phyloP scores from a whole-genome alignment of 1,139 yeast genomes.

The Saccharomyces hybrid region DNA sequence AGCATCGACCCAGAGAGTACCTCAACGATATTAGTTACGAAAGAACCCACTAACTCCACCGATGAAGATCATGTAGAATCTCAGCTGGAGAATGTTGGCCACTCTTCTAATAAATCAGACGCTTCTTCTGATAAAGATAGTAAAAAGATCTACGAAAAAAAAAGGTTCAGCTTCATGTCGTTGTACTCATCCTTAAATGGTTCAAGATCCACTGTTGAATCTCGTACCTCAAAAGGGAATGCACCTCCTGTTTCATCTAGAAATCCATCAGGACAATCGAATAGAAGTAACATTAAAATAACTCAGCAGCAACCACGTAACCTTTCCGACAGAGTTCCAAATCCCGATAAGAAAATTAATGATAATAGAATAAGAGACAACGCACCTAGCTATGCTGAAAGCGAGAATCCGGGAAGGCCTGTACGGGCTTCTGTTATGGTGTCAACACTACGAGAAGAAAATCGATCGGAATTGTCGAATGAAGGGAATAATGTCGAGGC shows the following conservation, averaged over 20 bases:
- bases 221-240: slow-evolving; percentile 5
- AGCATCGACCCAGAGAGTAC: background rate
- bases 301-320: background rate
- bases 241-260: background rate
- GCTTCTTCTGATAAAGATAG: background rate
- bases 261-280: background rate
- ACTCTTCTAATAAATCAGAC: background rate
- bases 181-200: slow-evolving; percentile 22
- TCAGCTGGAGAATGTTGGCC: background rate
- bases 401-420: background rate
- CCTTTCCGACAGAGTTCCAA: background rate
- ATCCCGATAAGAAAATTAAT: background rate
- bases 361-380: background rate
- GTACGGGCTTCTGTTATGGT: slow-evolving; percentile 15
- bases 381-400: background rate
- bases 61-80: background rate
- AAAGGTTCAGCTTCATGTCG: slow-evolving; percentile 26
- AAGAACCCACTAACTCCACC: background rate
- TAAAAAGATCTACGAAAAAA: slow-evolving; percentile 8
- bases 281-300: background rate
- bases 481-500: slow-evolving; percentile 1
- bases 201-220: slow-evolving; percentile 18
- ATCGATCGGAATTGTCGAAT: slow-evolving; percentile 3
- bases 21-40: background rate
- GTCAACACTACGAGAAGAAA: slow-evolving; percentile 7